A percentile compares a stretch with the other conserved stretches of the same genome.
Conservation (phyloP, 148 eudicot species). For the Fagopyrum homotropicum region DNA sequence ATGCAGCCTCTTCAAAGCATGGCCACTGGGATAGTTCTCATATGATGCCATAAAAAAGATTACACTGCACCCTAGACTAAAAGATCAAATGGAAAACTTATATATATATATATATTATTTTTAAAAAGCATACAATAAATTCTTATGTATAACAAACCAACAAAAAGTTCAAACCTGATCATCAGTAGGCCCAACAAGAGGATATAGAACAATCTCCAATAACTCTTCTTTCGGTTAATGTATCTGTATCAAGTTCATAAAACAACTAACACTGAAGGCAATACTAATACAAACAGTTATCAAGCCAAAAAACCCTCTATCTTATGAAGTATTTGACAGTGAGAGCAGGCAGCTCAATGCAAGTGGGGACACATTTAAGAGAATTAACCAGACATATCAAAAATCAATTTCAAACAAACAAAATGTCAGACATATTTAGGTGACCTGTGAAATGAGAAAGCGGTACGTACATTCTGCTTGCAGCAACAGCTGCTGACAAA, state of each 20-base stretch:
- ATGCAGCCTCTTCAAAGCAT: conserved; percentile 72
- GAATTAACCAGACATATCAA: background rate
- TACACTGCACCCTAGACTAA: conserved; percentile 74
- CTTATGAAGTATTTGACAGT: background rate
- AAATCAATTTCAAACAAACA: background rate
- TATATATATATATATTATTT: background rate
- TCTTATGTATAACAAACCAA: background rate
- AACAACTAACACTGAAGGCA: background rate
- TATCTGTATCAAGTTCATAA: conserved; percentile 38
- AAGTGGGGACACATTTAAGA: background rate
- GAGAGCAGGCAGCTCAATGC: background rate
- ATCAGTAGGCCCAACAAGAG: conserved; percentile 55
- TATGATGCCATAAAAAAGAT: conserved; percentile 77
- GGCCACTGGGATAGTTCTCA: conserved; percentile 87
- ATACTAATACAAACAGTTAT: background rate
- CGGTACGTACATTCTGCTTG: conserved; percentile 72
- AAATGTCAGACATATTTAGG: background rate
- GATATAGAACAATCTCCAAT: conserved; percentile 54
- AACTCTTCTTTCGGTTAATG: conserved; percentile 74
- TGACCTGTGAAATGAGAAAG: background rate
- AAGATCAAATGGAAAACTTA: conserved; percentile 19
- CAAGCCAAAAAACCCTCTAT: background rate
- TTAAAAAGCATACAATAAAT: background rate
- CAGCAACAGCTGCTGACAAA: conserved; percentile 81
- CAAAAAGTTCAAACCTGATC: conserved; percentile 46